Evolutionary conservation across 2,329 filamentous ascomycete genomes (phyloP), one percentile per base, ranked within the genome.

Genomic region (Ascosphaera apis): DNA sequence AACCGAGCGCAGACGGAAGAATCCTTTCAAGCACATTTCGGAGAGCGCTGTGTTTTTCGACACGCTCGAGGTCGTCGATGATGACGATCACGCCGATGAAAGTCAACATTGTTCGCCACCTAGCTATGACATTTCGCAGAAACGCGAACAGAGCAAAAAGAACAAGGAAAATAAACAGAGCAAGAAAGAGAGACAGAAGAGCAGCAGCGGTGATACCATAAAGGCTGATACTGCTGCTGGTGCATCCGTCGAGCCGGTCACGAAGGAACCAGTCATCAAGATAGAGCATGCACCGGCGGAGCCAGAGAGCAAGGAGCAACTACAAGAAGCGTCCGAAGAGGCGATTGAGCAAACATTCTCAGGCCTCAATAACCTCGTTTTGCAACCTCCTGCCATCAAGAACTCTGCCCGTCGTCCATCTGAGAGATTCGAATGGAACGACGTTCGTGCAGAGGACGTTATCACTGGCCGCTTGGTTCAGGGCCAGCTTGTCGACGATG

Each of bases 401-500:
- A 30, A 6, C 13, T 51, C 49, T 31, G 53, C 54, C 39, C 55
- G 57, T 28, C 50, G 56, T 36, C 53, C 54, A 13, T 58, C 57
- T 17, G 56, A 50, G 35, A 45, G 59, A 40, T 53, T 62, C 36
- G 57, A 73, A 40, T 83, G 79, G 47, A 79, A 76, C 37, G 82
- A 92, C 47, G 69, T 80, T 52, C 76, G 80, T 39, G 82, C 81
- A 13, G 69, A 76, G 30, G 84, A 95, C 51, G 84, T 98, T 34
- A 91, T 84, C 31, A 86, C 84, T 39, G 86, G 82, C 7, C 76
- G 88, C 36, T 65, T 98, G 31, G 72, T 95, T 6, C 83, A 93
- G 46, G 88, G 88, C 11, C 88, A 95, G 51, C 77, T 98, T 44
- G 88, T 98, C 8, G 81, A 91, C 42, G 88, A 93, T 51, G 78